Evolutionary conservation across 2,329 filamentous ascomycete genomes (phyloP), one percentile per base, ranked within the genome.

Genomic region (Emericellopsis cladophorae): DNA sequence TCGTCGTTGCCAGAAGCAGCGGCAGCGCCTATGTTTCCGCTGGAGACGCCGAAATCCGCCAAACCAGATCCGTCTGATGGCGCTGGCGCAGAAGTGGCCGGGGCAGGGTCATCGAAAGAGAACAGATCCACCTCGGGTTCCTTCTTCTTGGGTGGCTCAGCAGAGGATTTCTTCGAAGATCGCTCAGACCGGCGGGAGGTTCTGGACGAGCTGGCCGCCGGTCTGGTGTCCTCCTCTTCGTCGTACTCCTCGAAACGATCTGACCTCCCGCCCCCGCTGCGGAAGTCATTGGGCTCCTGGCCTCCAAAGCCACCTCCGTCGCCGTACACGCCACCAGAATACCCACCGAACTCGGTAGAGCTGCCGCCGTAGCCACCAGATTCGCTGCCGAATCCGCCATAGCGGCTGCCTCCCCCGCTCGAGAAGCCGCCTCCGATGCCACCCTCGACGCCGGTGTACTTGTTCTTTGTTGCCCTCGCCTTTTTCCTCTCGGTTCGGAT

Each of bases 241-340:
- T 96, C 90, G 54, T 98, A 98, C 61, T 95, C 92, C 51, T 96
- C 90, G 51, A 95, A 98, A 48, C 81, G 76, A 48, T 93, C 88
- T 42, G 72, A 68, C 43, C 80, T 67, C 51, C 68, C 47, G 11
- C 50, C 69, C 44, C 76, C 65, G 50, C 85, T 79, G 44, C 78
- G 72, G 63, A 83, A 93, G 40, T 86, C 83, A 50, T 71, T 76
- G 24, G 44, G 34, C 16, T 71, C 60, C 53, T 87, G 78, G 3
- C 89, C 88, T 34, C 89, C 87, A 52, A 94, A 95, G 14, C 89
- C 90, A 46, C 90, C 90, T 18, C 90, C 90, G 54, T 96, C 90
- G n/a, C 90, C 90, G 55, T 92, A 96, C 1, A 98, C 89, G 40
- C 78, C 78, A 11, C 78, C 76, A 34, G 76, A 79, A 50, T 72